Base-by-base conservation (phyloP, 2,329 filamentous ascomycete genomes). In the Cladosporium sp. region DNA sequence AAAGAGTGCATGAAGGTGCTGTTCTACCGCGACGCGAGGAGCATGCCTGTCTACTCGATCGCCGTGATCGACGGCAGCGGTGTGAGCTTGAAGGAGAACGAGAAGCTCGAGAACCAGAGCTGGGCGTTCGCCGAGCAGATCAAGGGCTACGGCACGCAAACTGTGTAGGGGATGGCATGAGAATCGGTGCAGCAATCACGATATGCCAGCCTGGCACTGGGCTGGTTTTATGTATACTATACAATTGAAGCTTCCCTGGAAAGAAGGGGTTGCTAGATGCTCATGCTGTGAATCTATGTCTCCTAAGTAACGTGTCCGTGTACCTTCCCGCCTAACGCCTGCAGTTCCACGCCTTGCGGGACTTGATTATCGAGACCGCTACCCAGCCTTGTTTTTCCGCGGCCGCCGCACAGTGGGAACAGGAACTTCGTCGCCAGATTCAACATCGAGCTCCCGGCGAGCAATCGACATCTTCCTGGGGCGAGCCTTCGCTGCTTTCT, bases 1-100 rank as follows among this genome's bases (percentile, higher is more conserved):
- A 91, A 91, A 83, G 91, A 97, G 82, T 97, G 93, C 80, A 93
- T 99, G 91, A 98, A 98, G 86, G 94, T 98, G 62, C 85, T 99
- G 67, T 99, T 91, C 84, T 99, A 99, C 84, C 88, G 95, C 74
- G 95, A 99, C 81, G 95, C 95, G 53, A 89, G 95, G 79, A 96
- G 91, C 82, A 82, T 95, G 81, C 93, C 97, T 80, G 85, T 86
- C 72, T 99, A 97, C 83, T 95, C 91, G 70, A 89, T 98, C 77
- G 94, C 94, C 23, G 85, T 98, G 64, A 85, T 99, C 65, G 95
- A 91, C 65, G 91, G 92, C 81, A 91, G 92, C 60, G 75, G 91
- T n/a, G 88, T 98, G 66, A 90, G 96, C 64, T 78, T 97, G 71
- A 89, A 89, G 78, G 88, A 96, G 80, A 82, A 91, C 73, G 91